Evolutionary conservation across 2,329 filamentous ascomycete species (phyloP).

Genomic region (Neofusicoccum cordaticola): DNA sequence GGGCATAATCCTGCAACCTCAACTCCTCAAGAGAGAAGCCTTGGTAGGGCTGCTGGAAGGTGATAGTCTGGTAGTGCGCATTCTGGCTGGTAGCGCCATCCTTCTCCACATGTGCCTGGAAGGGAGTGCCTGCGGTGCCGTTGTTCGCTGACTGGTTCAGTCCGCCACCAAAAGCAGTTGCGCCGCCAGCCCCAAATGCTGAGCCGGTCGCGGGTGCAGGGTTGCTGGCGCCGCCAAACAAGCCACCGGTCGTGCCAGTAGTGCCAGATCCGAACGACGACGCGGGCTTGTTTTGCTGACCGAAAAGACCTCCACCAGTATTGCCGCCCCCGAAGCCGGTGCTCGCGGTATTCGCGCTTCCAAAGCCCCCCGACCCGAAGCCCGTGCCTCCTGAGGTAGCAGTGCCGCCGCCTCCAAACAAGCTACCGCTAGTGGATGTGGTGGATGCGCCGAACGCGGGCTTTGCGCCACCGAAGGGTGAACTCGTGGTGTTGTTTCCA

Average conservation of each 20-base stretch:
- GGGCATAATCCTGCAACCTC: constrained; percentile 76
- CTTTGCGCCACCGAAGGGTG: constrained; percentile 28
- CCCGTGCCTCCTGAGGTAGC: constrained; percentile 21
- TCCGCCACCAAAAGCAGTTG: constrained; percentile 42
- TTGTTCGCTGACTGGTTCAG: constrained; percentile 49
- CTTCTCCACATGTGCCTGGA: constrained; percentile 70
- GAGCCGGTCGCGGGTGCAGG: neutral
- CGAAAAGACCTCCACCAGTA: constrained; percentile 37
- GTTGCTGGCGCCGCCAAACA: constrained; percentile 40
- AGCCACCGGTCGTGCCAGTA: constrained; percentile 21
- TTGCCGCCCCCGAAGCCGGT: constrained; percentile 22
- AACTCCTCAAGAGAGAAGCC: constrained; percentile 80
- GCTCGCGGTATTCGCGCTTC: constrained; percentile 18
- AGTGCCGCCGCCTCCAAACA: constrained; percentile 26
- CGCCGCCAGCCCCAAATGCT: constrained; percentile 41
- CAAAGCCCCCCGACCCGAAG: constrained; percentile 26
- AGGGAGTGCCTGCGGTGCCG: constrained; percentile 66
- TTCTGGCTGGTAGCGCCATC: constrained; percentile 54
- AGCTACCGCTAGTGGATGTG: constrained; percentile 23
- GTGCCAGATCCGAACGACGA: constrained; percentile 48
- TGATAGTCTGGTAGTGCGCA: constrained; percentile 72
- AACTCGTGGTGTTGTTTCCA: constrained; percentile 15
- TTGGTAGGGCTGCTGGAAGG: constrained; percentile 75
- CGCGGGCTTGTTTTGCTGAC: constrained; percentile 46
- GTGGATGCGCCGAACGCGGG: constrained; percentile 18